Evolutionary conservation across 352 stramenopile species (phyloP).

Genomic region (Pythium rhizo-oryzae): DNA sequence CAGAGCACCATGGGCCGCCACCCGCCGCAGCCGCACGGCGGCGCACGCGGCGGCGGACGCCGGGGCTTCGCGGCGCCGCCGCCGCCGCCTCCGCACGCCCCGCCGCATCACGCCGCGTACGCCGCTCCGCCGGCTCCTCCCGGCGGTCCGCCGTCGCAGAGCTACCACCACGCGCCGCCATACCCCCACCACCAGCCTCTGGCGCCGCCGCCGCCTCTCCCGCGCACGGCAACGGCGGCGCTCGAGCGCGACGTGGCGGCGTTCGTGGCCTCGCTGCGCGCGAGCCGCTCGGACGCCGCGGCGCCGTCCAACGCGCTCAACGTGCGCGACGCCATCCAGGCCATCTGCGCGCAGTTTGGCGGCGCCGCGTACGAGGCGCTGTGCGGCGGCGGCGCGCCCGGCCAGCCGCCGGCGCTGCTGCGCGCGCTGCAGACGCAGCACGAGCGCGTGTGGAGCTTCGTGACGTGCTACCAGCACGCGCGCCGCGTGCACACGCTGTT

Average conservation of each 20-base stretch:
- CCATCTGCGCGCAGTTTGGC: conserved; percentile 71
- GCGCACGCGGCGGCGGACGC: not conserved
- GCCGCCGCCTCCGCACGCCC: not conserved
- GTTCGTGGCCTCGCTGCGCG: conserved; percentile 61
- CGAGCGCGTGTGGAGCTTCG: conserved; percentile 81
- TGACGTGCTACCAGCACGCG: conserved; percentile 76
- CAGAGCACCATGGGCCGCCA: not conserved
- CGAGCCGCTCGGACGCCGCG: conserved; percentile 47
- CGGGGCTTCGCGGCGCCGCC: not conserved
- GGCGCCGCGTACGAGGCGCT: conserved; percentile 55
- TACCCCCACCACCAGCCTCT: no score
- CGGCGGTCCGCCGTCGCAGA: conserved; percentile 5
- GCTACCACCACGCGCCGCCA: no score
- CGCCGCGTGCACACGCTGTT: conserved; percentile 74
- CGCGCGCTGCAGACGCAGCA: conserved; percentile 64
- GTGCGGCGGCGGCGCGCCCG: conserved; percentile 21
- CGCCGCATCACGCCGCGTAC: conserved; percentile 3
- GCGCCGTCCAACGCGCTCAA: conserved; percentile 62
- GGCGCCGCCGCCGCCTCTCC: conserved; percentile 7
- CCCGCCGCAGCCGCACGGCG: not conserved
- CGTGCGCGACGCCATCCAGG: conserved; percentile 45
- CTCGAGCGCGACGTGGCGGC: conserved; percentile 52
- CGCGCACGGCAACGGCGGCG: conserved; percentile 5
- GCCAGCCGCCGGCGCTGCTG: conserved; percentile 49
- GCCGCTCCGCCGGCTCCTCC: conserved; percentile 7